Evolutionary conservation across 75 land plant genomes (phyloP).

Genomic region (Larix kaempferi): DNA sequence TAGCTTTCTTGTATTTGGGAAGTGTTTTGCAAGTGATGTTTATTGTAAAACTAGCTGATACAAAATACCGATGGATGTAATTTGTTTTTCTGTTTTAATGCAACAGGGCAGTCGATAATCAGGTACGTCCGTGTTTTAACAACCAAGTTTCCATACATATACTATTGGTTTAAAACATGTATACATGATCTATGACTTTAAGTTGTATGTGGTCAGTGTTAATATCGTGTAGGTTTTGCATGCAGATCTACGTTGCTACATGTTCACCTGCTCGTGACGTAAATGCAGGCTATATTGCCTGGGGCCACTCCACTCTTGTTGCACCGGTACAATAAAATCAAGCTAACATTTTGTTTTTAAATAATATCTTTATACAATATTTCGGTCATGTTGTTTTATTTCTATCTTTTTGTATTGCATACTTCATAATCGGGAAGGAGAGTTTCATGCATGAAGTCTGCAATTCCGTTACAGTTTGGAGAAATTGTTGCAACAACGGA

Average conservation of each 20-base stretch:
- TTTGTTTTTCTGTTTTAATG: background rate
- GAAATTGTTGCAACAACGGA: conserved; percentile 90
- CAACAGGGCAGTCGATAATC: conserved; percentile 95
- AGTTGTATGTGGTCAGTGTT: background rate
- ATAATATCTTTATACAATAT: too few relatives aligned
- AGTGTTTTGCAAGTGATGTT: too few relatives aligned
- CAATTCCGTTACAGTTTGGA: conserved; percentile 65
- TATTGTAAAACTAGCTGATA: too few relatives aligned
- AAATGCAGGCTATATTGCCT: conserved; percentile 76
- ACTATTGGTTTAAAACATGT: background rate
- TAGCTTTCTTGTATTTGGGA: background rate
- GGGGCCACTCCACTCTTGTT: conserved; percentile 98
- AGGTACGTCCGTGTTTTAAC: conserved; percentile 41
- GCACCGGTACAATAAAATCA: conserved; percentile 61
- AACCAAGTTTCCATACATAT: background rate
- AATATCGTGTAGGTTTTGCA: background rate
- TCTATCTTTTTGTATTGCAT: too few relatives aligned
- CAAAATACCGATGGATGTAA: background rate
- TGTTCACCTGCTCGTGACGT: conserved; percentile 95
- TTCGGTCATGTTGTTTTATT: too few relatives aligned
- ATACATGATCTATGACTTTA: background rate
- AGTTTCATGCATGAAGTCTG: conserved; percentile 3
- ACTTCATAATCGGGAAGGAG: background rate
- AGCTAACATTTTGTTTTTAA: too few relatives aligned
- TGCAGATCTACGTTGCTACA: conserved; percentile 87